Evolutionary conservation across 2,329 filamentous ascomycete genomes (phyloP), one percentile per base, ranked within the genome.

Genomic region (Dactylellina cionopaga): DNA sequence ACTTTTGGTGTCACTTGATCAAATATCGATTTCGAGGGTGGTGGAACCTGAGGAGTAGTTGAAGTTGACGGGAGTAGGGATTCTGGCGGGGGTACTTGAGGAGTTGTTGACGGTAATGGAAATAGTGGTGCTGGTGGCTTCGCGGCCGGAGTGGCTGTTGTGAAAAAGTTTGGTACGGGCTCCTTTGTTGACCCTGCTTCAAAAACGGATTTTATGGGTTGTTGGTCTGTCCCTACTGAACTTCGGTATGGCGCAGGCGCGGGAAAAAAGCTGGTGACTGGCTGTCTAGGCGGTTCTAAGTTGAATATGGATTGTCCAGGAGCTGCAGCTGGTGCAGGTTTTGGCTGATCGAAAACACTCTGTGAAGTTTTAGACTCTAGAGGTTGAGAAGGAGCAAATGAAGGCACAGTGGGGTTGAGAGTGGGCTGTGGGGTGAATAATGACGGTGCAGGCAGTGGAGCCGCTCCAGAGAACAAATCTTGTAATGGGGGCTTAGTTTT

Each of bases 121-220:
- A 71, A 52, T n/a, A 52, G 13, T 11, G 44, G 51, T 11, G 17
- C 35, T 46, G 44, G 15, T n/a, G 49, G 49, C 37, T 71, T 52
- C 3, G 27, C 13, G 11, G 54, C 59, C 11, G 59, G 59, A n/a
- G 59, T 49, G 22, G 22, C 13, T n/a, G 52, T 52, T 3, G 59
- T 44, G 35, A 72, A 72, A n/a, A 71, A 64, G 15, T 44, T 71
- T 3, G 66, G 51, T 24, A 71, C 24, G 3, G 49, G 58, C n/a
- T 56, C 31, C 24, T 43, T 41, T 11, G 33, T n/a, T 13, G 25
- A 25, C 15, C 13, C 46, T 19, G 41, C 33, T 2, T 59, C 51
- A 15, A 71, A 64, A 15, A 64, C 27, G 3, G 58, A 64, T 19
- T 19, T 46, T 5, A 43, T 24, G 17, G 58, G 27, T 11, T 58